Percentiles rank a stretch among this genome's conserved stretches.
Evolutionary conservation across 139 green algal genomes (phyloP).

Genomic region (Edaphochlamys debaryana): DNA sequence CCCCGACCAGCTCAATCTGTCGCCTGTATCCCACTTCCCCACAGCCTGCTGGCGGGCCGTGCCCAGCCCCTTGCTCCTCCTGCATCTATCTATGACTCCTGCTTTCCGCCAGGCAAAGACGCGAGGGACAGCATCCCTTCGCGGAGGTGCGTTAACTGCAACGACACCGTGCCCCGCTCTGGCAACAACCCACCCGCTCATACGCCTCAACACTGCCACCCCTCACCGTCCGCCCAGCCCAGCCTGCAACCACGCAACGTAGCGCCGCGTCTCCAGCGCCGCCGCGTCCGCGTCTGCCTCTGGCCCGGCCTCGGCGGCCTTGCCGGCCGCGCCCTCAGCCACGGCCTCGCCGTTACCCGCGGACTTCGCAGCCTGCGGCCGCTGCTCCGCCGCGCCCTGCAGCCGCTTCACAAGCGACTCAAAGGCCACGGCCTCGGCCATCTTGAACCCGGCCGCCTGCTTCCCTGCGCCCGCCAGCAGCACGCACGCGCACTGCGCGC

Average conservation of each 20-base stretch:
- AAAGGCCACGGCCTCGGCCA: neutral
- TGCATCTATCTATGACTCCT: too few species aligned
- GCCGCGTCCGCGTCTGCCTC: neutral
- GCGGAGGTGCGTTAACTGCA: too few species aligned
- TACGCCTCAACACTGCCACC: too few species aligned
- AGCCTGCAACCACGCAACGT: constrained; percentile 11
- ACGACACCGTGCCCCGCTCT: too few species aligned
- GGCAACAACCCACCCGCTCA: too few species aligned
- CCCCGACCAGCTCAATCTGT: too few species aligned
- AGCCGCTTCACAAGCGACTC: constrained; percentile 6
- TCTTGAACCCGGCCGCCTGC: constrained; percentile 1
- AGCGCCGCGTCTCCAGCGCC: neutral
- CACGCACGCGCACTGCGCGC: constrained; percentile 24
- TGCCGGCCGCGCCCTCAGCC: neutral
- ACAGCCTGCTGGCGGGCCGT: too few species aligned
- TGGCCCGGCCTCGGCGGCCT: neutral
- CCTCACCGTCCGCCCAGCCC: too few species aligned
- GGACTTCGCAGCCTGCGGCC: neutral
- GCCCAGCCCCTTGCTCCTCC: too few species aligned
- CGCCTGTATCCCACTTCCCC: too few species aligned
- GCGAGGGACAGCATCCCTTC: too few species aligned
- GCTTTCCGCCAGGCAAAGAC: too few species aligned
- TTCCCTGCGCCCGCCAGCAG: constrained; percentile 11
- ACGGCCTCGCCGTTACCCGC: neutral
- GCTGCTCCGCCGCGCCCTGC: neutral